A percentile compares a stretch with the other conserved stretches of the same genome.
Evolutionary conservation across 768 basidiomycete species (phyloP).

Genomic region (Xerocomus brunneocitrinus): DNA sequence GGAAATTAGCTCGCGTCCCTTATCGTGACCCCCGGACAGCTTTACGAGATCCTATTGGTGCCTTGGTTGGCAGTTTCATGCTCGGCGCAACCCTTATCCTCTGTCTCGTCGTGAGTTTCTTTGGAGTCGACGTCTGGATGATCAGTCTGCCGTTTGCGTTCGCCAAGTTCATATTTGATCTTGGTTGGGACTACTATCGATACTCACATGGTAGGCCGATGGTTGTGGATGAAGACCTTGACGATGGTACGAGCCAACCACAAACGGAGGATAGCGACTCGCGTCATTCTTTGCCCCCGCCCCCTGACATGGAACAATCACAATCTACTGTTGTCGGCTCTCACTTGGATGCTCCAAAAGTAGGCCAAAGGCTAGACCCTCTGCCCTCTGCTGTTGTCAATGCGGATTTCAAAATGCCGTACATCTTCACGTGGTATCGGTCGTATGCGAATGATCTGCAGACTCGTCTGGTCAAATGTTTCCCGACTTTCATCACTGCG

Average conservation of each 20-base stretch:
- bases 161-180: conserved; percentile 66
- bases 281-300: background rate
- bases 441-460: background rate
- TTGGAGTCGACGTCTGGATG: conserved; percentile 76
- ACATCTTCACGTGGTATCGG: background rate
- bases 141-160: conserved; percentile 79
- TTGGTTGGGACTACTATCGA: conserved; percentile 53
- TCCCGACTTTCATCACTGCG: conserved; percentile 69
- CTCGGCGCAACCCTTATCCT: conserved; percentile 65
- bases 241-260: background rate
- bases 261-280: background rate
- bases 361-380: background rate
- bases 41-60: conserved; percentile 70
- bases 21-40: conserved; percentile 52
- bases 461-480: conserved; percentile 31
- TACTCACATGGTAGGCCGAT: conserved; percentile 26
- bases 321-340: background rate
- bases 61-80: conserved; percentile 65
- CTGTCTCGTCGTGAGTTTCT: conserved; percentile 71
- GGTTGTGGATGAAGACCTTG: background rate
- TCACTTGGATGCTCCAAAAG: background rate
- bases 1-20: conserved; percentile 33
- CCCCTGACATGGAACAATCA: background rate
- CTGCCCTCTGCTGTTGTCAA: background rate
- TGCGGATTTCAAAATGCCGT: background rate